Percentiles rank a stretch among this genome's conserved stretches.
phyloP scores from a whole-genome alignment of 2,329 filamentous ascomycete genomes.

The Colletotrichum aenigma region DNA sequence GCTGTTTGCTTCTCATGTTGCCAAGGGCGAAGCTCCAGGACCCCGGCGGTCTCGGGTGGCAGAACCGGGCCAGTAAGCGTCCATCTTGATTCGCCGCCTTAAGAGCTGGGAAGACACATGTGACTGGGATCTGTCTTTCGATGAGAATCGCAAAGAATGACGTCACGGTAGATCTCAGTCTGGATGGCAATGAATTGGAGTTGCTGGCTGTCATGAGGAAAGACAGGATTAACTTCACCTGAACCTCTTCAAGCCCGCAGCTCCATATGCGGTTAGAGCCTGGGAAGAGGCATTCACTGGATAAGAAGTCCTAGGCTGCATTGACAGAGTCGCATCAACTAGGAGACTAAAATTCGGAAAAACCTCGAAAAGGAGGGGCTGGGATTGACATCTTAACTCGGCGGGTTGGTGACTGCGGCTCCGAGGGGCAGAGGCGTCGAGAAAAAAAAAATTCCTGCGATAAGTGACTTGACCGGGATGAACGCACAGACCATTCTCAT shows the following conservation, averaged over 20 bases:
- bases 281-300: neutral
- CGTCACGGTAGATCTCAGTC: neutral
- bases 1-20: neutral
- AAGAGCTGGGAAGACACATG: neutral
- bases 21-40: neutral
- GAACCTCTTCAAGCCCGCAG: neutral
- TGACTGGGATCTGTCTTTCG: neutral
- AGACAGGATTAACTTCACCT: neutral
- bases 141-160: neutral
- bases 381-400: neutral
- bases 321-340: neutral
- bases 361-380: slow-evolving; percentile 9
- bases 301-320: neutral
- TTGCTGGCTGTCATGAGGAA: neutral
- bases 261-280: neutral
- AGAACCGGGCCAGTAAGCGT: neutral
- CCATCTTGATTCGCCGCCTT: neutral
- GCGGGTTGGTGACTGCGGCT: neutral
- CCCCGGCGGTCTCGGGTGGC: neutral
- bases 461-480: slow-evolving; percentile 1
- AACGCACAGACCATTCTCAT: neutral
- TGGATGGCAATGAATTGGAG: neutral
- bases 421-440: neutral
- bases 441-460: slow-evolving; percentile 13
- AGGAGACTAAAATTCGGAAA: neutral